phyloP scores from a whole-genome alignment of 2,329 filamentous ascomycete genomes.

The Davidsoniella neocaledoniae region DNA sequence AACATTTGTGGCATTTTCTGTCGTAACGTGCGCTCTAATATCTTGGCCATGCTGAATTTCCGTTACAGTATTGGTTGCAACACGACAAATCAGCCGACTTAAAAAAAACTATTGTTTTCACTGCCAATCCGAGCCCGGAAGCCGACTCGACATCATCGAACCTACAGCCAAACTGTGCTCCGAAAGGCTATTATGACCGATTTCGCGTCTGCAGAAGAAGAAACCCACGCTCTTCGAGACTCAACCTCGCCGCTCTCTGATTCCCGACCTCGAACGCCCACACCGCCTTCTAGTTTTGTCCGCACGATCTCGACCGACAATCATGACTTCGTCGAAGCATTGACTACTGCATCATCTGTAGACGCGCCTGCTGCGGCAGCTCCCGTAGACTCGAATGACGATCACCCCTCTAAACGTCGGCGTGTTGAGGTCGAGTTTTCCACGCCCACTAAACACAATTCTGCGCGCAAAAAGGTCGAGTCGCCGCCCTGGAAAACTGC shows the following conservation, averaged over 20 bases:
- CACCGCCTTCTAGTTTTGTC: constrained; percentile 9
- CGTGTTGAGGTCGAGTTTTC: constrained; percentile 28
- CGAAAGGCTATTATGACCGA: constrained; percentile 36
- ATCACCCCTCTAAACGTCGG: constrained; percentile 47
- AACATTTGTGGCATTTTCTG: constrained; percentile 8
- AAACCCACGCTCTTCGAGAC: constrained; percentile 14
- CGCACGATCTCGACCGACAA: constrained; percentile 8
- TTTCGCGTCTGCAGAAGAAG: constrained; percentile 36
- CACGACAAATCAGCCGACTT: constrained; percentile 33
- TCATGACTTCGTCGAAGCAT: constrained; percentile 14
- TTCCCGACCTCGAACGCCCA: constrained; percentile 14
- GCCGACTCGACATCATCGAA: constrained; percentile 30
- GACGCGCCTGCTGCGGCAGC: background rate
- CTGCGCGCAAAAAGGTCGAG: constrained; percentile 30
- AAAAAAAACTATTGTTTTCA: constrained; percentile 35
- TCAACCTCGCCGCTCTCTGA: constrained; percentile 15
- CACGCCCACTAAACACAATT: constrained; percentile 22
- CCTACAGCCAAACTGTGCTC: constrained; percentile 19
- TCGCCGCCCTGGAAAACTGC: constrained; percentile 93
- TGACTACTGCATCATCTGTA: constrained; percentile 1
- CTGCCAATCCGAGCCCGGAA: constrained; percentile 41
- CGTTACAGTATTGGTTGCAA: constrained; percentile 28
- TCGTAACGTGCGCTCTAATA: constrained; percentile 18
- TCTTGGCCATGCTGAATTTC: constrained; percentile 39
- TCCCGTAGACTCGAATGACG: constrained; percentile 20